Evolutionary conservation across 768 basidiomycete genomes (phyloP).

Genomic region (Rhodotorula sphaerocarpa): DNA sequence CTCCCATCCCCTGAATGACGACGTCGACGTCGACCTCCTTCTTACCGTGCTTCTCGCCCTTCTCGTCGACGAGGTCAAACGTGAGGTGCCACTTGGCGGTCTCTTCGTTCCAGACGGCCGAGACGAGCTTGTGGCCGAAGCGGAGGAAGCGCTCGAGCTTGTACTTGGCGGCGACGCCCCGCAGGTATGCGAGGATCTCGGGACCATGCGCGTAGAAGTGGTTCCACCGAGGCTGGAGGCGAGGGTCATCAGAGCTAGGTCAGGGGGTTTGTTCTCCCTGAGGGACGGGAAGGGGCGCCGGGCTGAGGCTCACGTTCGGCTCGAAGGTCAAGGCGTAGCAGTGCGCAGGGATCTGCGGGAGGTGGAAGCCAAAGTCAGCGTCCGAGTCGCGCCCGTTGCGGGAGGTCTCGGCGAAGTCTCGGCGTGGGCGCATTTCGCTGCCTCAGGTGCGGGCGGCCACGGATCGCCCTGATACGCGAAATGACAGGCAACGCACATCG

Average conservation of each 20-base stretch:
- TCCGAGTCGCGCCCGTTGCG: too few species aligned
- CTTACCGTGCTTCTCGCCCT: slow-evolving; percentile 40
- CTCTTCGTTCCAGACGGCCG: slow-evolving; percentile 51
- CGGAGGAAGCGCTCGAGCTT: slow-evolving; percentile 33
- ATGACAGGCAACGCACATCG: slow-evolving; percentile 14
- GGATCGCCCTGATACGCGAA: neutral
- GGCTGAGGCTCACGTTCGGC: slow-evolving; percentile 18
- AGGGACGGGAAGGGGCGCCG: neutral
- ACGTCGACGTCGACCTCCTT: slow-evolving; percentile 55
- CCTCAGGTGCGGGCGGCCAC: too few species aligned
- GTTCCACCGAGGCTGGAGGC: slow-evolving; percentile 23
- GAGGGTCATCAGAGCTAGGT: neutral
- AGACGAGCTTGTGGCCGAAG: slow-evolving; percentile 38
- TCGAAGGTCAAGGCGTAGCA: slow-evolving; percentile 31
- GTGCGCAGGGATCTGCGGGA: slow-evolving; percentile 29
- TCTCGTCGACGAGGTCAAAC: slow-evolving; percentile 41
- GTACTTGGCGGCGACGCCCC: slow-evolving; percentile 40
- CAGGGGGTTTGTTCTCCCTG: neutral
- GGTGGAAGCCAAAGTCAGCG: neutral
- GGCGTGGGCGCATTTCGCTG: too few species aligned
- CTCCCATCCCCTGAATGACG: slow-evolving; percentile 53
- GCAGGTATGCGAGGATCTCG: slow-evolving; percentile 56
- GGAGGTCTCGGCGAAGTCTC: too few species aligned
- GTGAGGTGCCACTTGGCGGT: slow-evolving; percentile 55
- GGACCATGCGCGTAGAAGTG: slow-evolving; percentile 27